Evolutionary conservation across 2,329 filamentous ascomycete genomes (phyloP).

Genomic region (Colletotrichum sp.): DNA sequence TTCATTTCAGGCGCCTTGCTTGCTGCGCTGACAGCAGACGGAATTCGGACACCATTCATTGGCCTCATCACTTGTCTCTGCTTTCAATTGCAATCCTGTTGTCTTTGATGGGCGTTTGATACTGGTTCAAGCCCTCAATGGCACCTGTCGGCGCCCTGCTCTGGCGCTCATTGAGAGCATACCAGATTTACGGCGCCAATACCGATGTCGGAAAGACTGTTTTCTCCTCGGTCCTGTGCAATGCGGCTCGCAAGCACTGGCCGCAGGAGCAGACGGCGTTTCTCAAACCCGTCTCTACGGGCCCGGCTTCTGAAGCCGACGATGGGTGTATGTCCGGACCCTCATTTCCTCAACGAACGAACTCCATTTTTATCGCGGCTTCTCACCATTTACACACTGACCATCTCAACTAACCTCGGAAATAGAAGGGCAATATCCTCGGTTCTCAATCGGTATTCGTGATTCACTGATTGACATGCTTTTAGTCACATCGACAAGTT

Average conservation of each 20-base stretch:
- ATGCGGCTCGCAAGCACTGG: slow-evolving; percentile 56
- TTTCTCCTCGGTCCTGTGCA: slow-evolving; percentile 74
- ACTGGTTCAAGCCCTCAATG: slow-evolving; percentile 28
- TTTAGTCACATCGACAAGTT: slow-evolving; percentile 67
- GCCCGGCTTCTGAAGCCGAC: slow-evolving; percentile 72
- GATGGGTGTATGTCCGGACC: slow-evolving; percentile 57
- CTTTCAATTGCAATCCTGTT: not conserved
- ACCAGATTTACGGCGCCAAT: slow-evolving; percentile 84
- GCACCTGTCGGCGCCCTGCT: slow-evolving; percentile 63
- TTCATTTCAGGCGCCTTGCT: not conserved
- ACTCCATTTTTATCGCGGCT: not conserved
- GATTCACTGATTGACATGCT: not conserved
- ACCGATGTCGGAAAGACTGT: slow-evolving; percentile 88
- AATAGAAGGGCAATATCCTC: not conserved
- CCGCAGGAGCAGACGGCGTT: slow-evolving; percentile 61
- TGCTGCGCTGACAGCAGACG: not conserved
- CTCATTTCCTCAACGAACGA: not conserved
- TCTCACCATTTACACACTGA: not conserved
- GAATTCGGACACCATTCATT: not conserved
- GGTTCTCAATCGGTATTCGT: not conserved
- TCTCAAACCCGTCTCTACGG: slow-evolving; percentile 84
- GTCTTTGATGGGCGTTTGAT: not conserved
- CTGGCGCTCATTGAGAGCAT: slow-evolving; percentile 70
- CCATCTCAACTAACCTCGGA: not conserved
- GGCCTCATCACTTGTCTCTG: not conserved